Base-by-base conservation (phyloP, 176 grass and related monocot genomes). In the Rhipidocladum racemiflorum region DNA sequence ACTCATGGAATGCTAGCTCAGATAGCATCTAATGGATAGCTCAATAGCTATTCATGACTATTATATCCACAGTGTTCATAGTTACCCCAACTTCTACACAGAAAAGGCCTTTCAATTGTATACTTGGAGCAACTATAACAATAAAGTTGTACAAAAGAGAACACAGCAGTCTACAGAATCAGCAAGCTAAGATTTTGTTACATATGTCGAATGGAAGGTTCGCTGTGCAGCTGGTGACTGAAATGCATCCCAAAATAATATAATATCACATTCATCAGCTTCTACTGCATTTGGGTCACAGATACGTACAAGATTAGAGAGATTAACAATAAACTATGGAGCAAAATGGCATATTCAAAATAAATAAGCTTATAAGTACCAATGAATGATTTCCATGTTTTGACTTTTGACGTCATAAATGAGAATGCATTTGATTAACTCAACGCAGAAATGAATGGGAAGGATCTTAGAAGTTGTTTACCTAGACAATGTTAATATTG, bases 401-500 rank as follows among this genome's bases (percentile, higher is more conserved):
- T 80, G 23, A 81, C 20, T 61, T 68, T 84, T 80, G 23, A 81
- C 20, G 1, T 28, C 20, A 70, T 20, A 70, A 13, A 74, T 44
- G 9, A 64, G 79, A 74, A 84, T 46, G 45, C 40, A 66, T 35
- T 64, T 13, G 45, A 13, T 6, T 38, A 6, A 63, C 29, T 21
- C n/a, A 40, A 76, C 30, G 45, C 16, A 72, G 81, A 64, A 55
- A 63, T 18, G 29, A 82, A 63, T 21, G 44, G 46, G 46, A 48
- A 74, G 55, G 36, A 79, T 40, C 25, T 25, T 50, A 27, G 20
- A 56, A 64, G 27, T n/a, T 79, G 15, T 65, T 87, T 95, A 98
- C 92, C 88, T 98, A 98, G 88, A 91, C 88, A 87, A 98, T 91
- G 70, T 79, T 81, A 75, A 86, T 67, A 68, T 93, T 98, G 84